A percentile compares a stretch with the other conserved stretches of the same genome.
phyloP scores from a whole-genome alignment of 345 rosid genomes.

The Salix koriyanagi region DNA sequence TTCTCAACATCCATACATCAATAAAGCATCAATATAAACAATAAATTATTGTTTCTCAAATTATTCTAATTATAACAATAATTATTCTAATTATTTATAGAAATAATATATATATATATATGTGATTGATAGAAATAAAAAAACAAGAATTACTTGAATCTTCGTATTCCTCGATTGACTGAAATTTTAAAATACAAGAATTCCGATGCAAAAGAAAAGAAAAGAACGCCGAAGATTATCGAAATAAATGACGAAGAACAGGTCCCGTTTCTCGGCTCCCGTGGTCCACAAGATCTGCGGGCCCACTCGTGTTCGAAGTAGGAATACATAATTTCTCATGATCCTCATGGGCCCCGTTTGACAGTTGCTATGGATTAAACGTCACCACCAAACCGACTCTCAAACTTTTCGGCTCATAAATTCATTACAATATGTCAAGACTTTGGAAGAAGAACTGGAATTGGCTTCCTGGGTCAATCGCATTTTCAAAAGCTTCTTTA shows the following conservation, averaged over 20 bases:
- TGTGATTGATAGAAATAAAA: too few relatives aligned
- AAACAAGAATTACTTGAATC: background rate
- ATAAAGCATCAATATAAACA: too few relatives aligned
- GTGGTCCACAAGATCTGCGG: background rate
- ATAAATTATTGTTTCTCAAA: too few relatives aligned
- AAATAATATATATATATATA: too few relatives aligned
- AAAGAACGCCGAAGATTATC: too few relatives aligned
- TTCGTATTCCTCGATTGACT: too few relatives aligned
- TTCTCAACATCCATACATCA: too few relatives aligned
- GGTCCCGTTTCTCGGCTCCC: background rate
- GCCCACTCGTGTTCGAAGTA: background rate
- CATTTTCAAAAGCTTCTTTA: background rate
- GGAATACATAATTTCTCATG: too few relatives aligned
- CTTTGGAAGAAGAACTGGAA: background rate
- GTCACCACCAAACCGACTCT: background rate
- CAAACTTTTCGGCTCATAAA: background rate
- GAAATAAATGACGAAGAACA: background rate
- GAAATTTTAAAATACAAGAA: too few relatives aligned
- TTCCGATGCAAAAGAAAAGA: too few relatives aligned
- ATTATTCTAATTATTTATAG: too few relatives aligned
- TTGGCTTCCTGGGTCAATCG: background rate
- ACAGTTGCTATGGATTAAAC: background rate
- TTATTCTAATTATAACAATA: too few relatives aligned
- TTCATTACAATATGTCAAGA: background rate
- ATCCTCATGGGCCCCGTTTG: background rate